phyloP scores from a whole-genome alignment of 2,329 filamentous ascomycete genomes.

The Trichoderma oligosporum region DNA sequence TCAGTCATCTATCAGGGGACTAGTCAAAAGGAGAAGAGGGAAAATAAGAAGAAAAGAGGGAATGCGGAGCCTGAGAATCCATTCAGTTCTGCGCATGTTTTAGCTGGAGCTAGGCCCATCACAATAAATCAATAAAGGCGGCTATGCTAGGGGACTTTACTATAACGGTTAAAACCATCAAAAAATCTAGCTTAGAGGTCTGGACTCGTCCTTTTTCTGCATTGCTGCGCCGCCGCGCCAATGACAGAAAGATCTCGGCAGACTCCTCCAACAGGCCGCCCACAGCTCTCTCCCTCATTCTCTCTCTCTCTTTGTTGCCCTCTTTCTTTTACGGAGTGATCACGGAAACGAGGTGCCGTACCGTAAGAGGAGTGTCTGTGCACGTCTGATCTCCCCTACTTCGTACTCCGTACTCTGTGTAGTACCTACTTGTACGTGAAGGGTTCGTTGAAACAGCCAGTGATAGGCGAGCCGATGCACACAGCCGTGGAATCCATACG shows the following conservation, averaged over 20 bases:
- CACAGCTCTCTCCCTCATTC: too few relatives aligned
- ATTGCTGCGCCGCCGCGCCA: conserved; percentile 10
- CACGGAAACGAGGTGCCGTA: conserved; percentile 13
- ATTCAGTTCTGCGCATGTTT: neutral
- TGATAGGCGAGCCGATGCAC: conserved; percentile 1
- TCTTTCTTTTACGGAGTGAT: neutral
- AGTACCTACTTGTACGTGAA: too few relatives aligned
- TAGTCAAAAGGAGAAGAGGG: neutral
- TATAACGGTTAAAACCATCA: neutral
- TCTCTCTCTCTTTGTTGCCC: too few relatives aligned
- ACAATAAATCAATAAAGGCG: neutral
- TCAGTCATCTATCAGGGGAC: neutral
- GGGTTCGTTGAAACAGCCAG: neutral
- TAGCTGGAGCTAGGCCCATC: neutral
- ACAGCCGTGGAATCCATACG: too few relatives aligned
- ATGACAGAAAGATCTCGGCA: too few relatives aligned
- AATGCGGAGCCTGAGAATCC: too few relatives aligned
- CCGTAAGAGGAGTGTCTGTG: conserved; percentile 2
- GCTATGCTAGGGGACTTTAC: too few relatives aligned
- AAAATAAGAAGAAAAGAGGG: too few relatives aligned
- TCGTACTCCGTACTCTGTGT: too few relatives aligned
- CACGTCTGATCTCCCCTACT: conserved; percentile 7
- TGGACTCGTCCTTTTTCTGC: neutral
- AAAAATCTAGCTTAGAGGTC: neutral
- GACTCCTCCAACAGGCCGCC: too few relatives aligned